Percentiles rank a stretch among this genome's conserved stretches.
Evolutionary conservation across 768 basidiomycete genomes (phyloP).

Genomic region (Hysterangium stoloniferum): DNA sequence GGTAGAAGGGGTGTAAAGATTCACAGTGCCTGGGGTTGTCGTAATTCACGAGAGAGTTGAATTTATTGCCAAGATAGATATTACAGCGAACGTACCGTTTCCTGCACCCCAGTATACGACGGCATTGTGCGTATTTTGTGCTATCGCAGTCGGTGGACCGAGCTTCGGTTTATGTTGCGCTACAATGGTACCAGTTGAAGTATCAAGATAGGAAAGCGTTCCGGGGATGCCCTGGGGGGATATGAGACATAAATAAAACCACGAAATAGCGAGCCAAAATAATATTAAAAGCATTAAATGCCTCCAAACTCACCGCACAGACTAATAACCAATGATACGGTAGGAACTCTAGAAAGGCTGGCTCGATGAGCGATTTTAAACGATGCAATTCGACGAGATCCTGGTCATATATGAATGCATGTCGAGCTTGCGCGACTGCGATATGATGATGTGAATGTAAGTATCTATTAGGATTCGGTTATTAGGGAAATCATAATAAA

Average conservation of each 20-base stretch:
- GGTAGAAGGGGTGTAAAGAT: conserved; percentile 93
- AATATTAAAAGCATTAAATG: background rate
- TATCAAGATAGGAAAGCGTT: conserved; percentile 94
- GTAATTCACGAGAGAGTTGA: background rate
- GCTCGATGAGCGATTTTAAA: conserved; percentile 78
- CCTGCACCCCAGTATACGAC: conserved; percentile 93
- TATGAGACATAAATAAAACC: conserved; percentile 2
- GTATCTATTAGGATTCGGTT: conserved; percentile 62
- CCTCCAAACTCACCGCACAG: conserved; percentile 51
- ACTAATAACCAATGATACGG: conserved; percentile 95
- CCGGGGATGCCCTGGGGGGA: conserved; percentile 70
- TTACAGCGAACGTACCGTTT: conserved; percentile 45
- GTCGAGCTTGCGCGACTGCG: conserved; percentile 94
- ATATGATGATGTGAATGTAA: conserved; percentile 89
- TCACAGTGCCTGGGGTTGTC: conserved; percentile 44
- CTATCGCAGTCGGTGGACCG: conserved; percentile 76
- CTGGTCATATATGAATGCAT: conserved; percentile 92
- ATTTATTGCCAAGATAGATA: background rate
- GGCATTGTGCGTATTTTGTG: conserved; percentile 89
- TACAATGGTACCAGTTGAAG: conserved; percentile 83
- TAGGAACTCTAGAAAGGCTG: conserved; percentile 83
- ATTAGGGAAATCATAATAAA: too few species aligned
- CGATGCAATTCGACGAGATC: conserved; percentile 90
- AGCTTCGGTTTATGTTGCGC: conserved; percentile 86
- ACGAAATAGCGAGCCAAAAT: background rate